Percentiles rank a stretch among this genome's conserved stretches.
Conservation (phyloP, 495 filamentous ascomycete species). For the Xylaria telfairii region DNA sequence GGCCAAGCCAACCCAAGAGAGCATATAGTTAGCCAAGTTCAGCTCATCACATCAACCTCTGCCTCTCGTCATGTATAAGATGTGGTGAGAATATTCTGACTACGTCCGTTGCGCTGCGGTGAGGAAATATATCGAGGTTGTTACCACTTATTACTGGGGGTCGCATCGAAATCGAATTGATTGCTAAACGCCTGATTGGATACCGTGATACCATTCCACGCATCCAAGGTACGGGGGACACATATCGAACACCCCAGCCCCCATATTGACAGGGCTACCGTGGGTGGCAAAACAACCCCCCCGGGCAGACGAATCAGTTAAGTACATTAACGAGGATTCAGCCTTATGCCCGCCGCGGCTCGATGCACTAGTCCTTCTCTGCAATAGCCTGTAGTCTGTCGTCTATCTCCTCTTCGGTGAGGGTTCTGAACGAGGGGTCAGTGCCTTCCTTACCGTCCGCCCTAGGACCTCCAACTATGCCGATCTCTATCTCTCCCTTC, state of each 20-base stretch:
- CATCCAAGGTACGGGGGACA: not conserved
- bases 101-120: not conserved
- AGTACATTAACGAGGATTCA: constrained; percentile 25
- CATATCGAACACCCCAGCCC: not conserved
- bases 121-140: constrained; percentile 5
- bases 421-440: constrained; percentile 77
- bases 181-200: constrained; percentile 22
- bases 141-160: not conserved
- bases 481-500: constrained; percentile 97
- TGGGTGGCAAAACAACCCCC: constrained; percentile 22
- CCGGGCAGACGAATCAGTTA: constrained; percentile 30
- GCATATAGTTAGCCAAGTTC: not conserved
- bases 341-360: constrained; percentile 33
- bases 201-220: constrained; percentile 15
- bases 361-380: constrained; percentile 83
- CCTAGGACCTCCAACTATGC: constrained; percentile 86
- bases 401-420: constrained; percentile 98
- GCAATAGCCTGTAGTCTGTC: constrained; percentile 96
- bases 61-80: constrained; percentile 1
- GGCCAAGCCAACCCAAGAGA: constrained; percentile 3
- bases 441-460: constrained; percentile 80
- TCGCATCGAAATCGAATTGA: constrained; percentile 17
- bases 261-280: constrained; percentile 9
- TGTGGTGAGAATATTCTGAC: constrained; percentile 15
- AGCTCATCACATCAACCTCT: constrained; percentile 17